A percentile compares a stretch with the other conserved stretches of the same genome.
These are phyloP conservation scores for Gamarada debralockiae DNA, from an alignment of 495 filamentous ascomycete species.

Conservation along the genomic window DNA sequence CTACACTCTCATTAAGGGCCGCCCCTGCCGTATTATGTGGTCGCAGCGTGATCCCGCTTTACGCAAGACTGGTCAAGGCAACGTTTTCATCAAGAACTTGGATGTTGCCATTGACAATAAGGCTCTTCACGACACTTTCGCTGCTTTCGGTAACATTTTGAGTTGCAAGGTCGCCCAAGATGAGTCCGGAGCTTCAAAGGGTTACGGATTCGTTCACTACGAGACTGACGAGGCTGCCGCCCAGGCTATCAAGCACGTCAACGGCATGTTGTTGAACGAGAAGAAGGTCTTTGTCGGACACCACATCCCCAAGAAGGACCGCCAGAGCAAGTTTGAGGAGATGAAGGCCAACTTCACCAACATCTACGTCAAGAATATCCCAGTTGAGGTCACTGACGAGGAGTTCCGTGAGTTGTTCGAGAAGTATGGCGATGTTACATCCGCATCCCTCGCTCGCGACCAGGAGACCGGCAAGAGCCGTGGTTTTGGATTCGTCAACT, in stretches of 20 bases:
- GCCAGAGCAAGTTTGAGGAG: slow-evolving; percentile 99
- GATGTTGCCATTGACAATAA: slow-evolving; percentile 99
- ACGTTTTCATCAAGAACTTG: slow-evolving; percentile 99
- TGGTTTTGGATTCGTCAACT: slow-evolving; percentile 99
- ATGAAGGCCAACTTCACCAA: slow-evolving; percentile 99
- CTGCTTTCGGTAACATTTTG: slow-evolving; percentile 97
- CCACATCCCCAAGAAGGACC: slow-evolving; percentile 99
- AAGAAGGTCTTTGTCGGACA: slow-evolving; percentile 99
- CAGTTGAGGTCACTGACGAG: slow-evolving; percentile 80
- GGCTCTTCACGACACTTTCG: slow-evolving; percentile 98
- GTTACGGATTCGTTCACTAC: slow-evolving; percentile 99
- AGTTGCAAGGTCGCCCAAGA: slow-evolving; percentile 99
- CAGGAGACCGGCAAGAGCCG: slow-evolving; percentile 83
- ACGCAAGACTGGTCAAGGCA: slow-evolving; percentile 98
- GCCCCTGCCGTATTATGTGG: slow-evolving; percentile 99
- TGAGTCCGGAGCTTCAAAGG: slow-evolving; percentile 92
- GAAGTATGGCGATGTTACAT: slow-evolving; percentile 90
- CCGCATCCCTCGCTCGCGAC: slow-evolving; percentile 89
- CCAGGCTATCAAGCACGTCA: slow-evolving; percentile 98
- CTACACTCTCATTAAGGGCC: slow-evolving; percentile 98
- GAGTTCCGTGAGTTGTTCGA: slow-evolving; percentile 93
- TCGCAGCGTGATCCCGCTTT: slow-evolving; percentile 98
- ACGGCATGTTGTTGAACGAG: slow-evolving; percentile 99
- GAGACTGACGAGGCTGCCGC: slow-evolving; percentile 97
- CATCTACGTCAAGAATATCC: slow-evolving; percentile 98